Evolutionary conservation across 2,329 filamentous ascomycete genomes (phyloP).

Genomic region (Rhytidhysteron rufulum): DNA sequence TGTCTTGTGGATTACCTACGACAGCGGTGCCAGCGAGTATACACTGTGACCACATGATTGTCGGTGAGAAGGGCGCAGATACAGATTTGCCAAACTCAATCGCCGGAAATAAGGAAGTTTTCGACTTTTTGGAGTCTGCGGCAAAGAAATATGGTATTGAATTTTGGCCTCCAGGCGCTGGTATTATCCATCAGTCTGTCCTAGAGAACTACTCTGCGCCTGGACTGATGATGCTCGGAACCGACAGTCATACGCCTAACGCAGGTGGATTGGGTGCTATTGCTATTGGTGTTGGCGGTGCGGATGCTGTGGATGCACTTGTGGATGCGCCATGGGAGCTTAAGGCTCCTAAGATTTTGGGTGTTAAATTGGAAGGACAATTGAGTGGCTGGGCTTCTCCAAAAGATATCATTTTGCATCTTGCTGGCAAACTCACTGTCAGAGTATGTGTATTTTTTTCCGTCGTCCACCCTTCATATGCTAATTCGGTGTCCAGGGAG

Average conservation of each 20-base stretch:
- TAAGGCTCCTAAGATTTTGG: conserved; percentile 87
- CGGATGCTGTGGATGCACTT: conserved; percentile 93
- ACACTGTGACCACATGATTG: conserved; percentile 98
- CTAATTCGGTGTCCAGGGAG: no score
- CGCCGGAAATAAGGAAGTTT: conserved; percentile 90
- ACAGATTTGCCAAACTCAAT: conserved; percentile 82
- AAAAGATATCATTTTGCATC: conserved; percentile 89
- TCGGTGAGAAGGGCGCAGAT: conserved; percentile 85
- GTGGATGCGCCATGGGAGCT: conserved; percentile 97
- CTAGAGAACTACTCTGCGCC: conserved; percentile 97
- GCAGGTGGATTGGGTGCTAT: conserved; percentile 91
- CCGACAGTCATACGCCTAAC: conserved; percentile 95
- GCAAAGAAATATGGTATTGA: conserved; percentile 47
- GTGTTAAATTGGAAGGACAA: conserved; percentile 77
- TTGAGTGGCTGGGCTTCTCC: conserved; percentile 88
- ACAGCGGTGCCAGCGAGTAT: conserved; percentile 96
- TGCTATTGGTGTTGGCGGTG: conserved; percentile 94
- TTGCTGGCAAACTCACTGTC: conserved; percentile 88
- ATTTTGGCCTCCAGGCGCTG: conserved; percentile 39
- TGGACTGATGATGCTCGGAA: conserved; percentile 97
- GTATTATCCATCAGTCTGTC: conserved; percentile 82
- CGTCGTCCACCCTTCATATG: no score
- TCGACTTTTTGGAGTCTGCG: conserved; percentile 93
- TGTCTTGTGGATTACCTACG: conserved; percentile 85
- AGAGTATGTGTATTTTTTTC: conserved; percentile 52